Percentiles rank a stretch among this genome's conserved stretches.
phyloP scores from a whole-genome alignment of 2,329 filamentous ascomycete genomes.

The Penicillium sp. region DNA sequence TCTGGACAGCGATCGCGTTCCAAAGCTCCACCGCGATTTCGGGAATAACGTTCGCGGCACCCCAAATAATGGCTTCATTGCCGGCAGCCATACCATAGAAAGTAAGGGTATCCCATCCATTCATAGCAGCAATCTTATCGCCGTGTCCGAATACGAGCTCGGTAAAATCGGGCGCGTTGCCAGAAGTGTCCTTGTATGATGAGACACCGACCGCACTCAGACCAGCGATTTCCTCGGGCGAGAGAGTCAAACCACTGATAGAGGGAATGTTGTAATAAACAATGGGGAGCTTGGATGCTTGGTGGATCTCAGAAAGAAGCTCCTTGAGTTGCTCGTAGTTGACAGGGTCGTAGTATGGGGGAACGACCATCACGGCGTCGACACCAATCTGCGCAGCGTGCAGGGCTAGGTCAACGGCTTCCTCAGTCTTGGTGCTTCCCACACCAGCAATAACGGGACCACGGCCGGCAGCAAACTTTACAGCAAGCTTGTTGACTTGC shows the following conservation, averaged over 20 bases:
- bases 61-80: constrained; percentile 53
- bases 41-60: constrained; percentile 53
- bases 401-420: constrained; percentile 43
- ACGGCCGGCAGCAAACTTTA: constrained; percentile 18
- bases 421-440: constrained; percentile 36
- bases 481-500: constrained; percentile 39
- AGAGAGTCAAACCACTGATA: constrained; percentile 47
- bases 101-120: constrained; percentile 56
- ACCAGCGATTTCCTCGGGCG: constrained; percentile 45
- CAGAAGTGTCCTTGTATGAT: constrained; percentile 56
- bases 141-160: constrained; percentile 49
- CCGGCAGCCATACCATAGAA: constrained; percentile 55
- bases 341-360: constrained; percentile 52
- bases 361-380: constrained; percentile 51
- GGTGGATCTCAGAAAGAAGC: constrained; percentile 44
- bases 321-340: constrained; percentile 43
- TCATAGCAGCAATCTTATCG: constrained; percentile 50
- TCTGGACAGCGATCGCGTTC: constrained; percentile 46
- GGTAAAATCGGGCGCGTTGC: constrained; percentile 52
- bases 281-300: constrained; percentile 45
- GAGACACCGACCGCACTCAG: constrained; percentile 50
- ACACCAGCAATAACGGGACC: constrained; percentile 31
- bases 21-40: constrained; percentile 52
- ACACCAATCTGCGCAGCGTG: constrained; percentile 45
- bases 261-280: constrained; percentile 56